These are phyloP conservation scores for Trichosporon coremiiforme DNA, from an alignment of 1,284 basidiomycete species.

Conservation along the genomic window DNA sequence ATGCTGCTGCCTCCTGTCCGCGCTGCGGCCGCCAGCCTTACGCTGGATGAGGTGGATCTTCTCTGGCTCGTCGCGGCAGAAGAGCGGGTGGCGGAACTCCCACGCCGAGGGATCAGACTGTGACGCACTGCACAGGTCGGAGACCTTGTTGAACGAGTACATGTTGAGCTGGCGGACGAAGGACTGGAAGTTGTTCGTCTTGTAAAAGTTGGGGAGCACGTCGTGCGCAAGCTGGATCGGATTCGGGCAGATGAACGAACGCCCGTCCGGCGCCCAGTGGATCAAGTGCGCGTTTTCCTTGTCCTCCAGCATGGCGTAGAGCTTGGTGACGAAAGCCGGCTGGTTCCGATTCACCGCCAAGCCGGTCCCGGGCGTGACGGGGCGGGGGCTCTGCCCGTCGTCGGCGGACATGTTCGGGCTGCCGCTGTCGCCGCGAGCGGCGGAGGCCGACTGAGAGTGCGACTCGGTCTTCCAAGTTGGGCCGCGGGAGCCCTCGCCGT, in stretches of 20 bases:
- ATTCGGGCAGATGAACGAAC: slow-evolving; percentile 56
- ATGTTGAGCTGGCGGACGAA: slow-evolving; percentile 58
- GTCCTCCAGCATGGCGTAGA: slow-evolving; percentile 57
- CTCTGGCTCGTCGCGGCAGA: slow-evolving; percentile 55
- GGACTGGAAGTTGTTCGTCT: slow-evolving; percentile 59
- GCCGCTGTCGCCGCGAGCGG: background rate
- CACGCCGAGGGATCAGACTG: slow-evolving; percentile 53
- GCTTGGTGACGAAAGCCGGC: slow-evolving; percentile 56
- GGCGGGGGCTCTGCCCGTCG: slow-evolving; percentile 28
- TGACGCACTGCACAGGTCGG: slow-evolving; percentile 51
- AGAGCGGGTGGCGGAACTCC: slow-evolving; percentile 58
- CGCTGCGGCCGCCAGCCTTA: slow-evolving; percentile 45
- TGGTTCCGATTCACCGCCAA: slow-evolving; percentile 43
- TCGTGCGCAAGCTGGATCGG: slow-evolving; percentile 56
- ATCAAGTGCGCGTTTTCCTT: slow-evolving; percentile 50
- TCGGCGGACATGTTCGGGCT: slow-evolving; percentile 3
- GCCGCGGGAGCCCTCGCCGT: slow-evolving; percentile 1
- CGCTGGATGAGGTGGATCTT: slow-evolving; percentile 55
- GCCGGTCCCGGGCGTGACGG: slow-evolving; percentile 4
- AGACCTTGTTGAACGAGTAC: slow-evolving; percentile 59
- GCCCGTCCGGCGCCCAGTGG: slow-evolving; percentile 55
- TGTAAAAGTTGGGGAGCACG: slow-evolving; percentile 57
- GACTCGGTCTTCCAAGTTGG: slow-evolving; percentile 16
- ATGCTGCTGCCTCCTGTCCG: slow-evolving; percentile 26
- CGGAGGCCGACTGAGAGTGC: background rate